Conservation (phyloP, 345 rosid species). For the Clausena lansium region DNA sequence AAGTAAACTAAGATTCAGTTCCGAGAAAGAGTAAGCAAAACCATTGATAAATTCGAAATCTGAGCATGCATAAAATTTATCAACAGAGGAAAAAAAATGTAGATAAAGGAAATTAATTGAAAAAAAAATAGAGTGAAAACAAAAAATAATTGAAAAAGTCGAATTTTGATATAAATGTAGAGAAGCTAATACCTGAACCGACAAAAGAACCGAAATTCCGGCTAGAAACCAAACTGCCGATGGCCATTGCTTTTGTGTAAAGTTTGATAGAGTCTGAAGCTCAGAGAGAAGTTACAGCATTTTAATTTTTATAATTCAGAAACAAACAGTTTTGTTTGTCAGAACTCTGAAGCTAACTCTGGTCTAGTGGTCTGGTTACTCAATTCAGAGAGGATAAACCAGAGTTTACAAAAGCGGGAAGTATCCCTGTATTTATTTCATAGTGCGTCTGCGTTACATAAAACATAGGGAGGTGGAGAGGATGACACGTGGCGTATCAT, state of each 20-base stretch:
- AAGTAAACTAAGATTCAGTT: neutral
- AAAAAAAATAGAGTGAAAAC: neutral
- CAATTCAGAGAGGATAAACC: constrained; percentile 33
- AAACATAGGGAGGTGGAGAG: constrained; percentile 49
- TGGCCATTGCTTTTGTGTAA: constrained; percentile 50
- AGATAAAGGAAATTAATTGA: neutral
- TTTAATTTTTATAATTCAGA: constrained; percentile 6
- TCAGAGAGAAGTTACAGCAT: constrained; percentile 28
- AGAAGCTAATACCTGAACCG: constrained; percentile 50
- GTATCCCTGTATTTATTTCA: constrained; percentile 39
- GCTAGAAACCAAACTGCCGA: constrained; percentile 73
- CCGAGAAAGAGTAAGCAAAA: neutral
- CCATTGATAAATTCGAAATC: neutral
- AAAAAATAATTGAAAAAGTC: neutral
- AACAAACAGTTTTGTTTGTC: constrained; percentile 11
- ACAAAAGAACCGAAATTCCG: constrained; percentile 54
- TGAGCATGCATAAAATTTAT: neutral
- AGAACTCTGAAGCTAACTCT: constrained; percentile 4
- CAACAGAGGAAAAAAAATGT: neutral
- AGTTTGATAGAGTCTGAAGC: constrained; percentile 20
- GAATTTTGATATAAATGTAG: neutral
- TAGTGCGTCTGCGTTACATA: constrained; percentile 14
- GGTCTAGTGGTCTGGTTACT: constrained; percentile 6
- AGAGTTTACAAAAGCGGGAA: constrained; percentile 50
- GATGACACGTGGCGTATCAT: constrained; percentile 66